A percentile compares a stretch with the other conserved stretches of the same genome.
Conservation (phyloP, 73 alveolate genomes). For the Tetrahymena malaccensis region DNA sequence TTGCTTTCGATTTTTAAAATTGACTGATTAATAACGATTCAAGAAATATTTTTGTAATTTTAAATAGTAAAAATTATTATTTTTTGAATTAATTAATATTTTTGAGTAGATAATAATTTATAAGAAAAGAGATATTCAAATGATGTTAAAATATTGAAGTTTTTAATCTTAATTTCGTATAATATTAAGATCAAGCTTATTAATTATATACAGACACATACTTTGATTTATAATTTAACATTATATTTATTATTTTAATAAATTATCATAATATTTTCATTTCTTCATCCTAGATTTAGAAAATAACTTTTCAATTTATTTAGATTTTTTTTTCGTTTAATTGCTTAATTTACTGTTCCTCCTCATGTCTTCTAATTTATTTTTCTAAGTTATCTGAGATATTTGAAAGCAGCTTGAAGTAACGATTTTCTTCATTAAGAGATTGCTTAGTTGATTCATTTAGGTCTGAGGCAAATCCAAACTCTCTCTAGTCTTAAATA, state of each 20-base stretch:
- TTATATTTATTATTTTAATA: too few relatives aligned
- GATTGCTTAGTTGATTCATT: neutral
- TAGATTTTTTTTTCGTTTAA: neutral
- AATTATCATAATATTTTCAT: neutral
- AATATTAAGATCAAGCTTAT: neutral
- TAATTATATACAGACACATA: too few relatives aligned
- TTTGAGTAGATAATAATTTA: too few relatives aligned
- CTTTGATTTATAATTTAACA: too few relatives aligned
- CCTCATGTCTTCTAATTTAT: neutral
- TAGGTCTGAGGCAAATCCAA: neutral
- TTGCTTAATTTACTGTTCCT: neutral
- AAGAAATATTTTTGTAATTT: too few relatives aligned
- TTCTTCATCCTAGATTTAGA: neutral
- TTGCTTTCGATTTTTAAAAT: too few relatives aligned
- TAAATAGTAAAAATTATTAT: too few relatives aligned
- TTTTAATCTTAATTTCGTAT: too few relatives aligned
- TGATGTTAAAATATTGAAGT: too few relatives aligned
- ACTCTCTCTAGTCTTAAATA: neutral
- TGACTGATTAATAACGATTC: too few relatives aligned
- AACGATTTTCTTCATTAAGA: neutral
- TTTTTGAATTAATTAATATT: too few relatives aligned
- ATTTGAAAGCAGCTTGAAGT: neutral
- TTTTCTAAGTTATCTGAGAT: neutral
- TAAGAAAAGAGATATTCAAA: too few relatives aligned
- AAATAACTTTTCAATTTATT: neutral